A percentile compares a stretch with the other conserved stretches of the same genome.
phyloP scores from a whole-genome alignment of 495 filamentous ascomycete species.

The Penicillium desertorum region DNA sequence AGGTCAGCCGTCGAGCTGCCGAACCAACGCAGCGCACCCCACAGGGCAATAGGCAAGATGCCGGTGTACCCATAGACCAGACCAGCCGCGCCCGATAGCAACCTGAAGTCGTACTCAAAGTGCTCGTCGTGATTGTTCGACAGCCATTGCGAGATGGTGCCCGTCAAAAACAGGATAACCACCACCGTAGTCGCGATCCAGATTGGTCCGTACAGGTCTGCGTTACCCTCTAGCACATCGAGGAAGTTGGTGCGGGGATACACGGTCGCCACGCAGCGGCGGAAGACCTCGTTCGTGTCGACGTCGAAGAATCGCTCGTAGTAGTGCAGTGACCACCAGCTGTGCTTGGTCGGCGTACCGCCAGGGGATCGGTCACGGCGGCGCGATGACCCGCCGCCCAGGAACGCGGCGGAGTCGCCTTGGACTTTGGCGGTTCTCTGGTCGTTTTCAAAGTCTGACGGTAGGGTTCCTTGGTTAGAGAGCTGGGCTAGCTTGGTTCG shows the following conservation, averaged over 20 bases:
- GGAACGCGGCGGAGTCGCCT: slow-evolving; percentile 58
- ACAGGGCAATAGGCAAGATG: slow-evolving; percentile 78
- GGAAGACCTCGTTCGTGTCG: slow-evolving; percentile 82
- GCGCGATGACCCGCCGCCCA: slow-evolving; percentile 53
- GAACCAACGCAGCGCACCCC: slow-evolving; percentile 90
- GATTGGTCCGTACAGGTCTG: slow-evolving; percentile 91
- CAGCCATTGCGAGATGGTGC: slow-evolving; percentile 89
- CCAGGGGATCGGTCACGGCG: slow-evolving; percentile 45
- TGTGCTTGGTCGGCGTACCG: slow-evolving; percentile 67
- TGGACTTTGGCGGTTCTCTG: slow-evolving; percentile 58
- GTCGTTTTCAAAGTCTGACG: slow-evolving; percentile 54
- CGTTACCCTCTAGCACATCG: slow-evolving; percentile 94
- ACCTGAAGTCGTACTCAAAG: slow-evolving; percentile 83
- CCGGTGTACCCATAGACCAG: slow-evolving; percentile 92
- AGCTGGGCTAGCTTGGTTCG: not conserved
- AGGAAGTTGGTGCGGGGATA: slow-evolving; percentile 92
- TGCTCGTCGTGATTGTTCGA: slow-evolving; percentile 57
- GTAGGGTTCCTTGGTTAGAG: slow-evolving; percentile 6
- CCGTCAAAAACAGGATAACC: slow-evolving; percentile 90
- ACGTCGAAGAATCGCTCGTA: slow-evolving; percentile 99
- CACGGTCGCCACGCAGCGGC: slow-evolving; percentile 77
- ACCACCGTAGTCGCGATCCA: slow-evolving; percentile 99
- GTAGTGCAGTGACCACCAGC: slow-evolving; percentile 88
- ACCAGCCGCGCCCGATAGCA: slow-evolving; percentile 81
- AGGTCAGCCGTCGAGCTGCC: slow-evolving; percentile 76